Percentiles rank a stretch among this genome's conserved stretches.
These are phyloP conservation scores for Ganoderma boninense DNA, from an alignment of 1,284 basidiomycete species.

Conservation along the genomic window DNA sequence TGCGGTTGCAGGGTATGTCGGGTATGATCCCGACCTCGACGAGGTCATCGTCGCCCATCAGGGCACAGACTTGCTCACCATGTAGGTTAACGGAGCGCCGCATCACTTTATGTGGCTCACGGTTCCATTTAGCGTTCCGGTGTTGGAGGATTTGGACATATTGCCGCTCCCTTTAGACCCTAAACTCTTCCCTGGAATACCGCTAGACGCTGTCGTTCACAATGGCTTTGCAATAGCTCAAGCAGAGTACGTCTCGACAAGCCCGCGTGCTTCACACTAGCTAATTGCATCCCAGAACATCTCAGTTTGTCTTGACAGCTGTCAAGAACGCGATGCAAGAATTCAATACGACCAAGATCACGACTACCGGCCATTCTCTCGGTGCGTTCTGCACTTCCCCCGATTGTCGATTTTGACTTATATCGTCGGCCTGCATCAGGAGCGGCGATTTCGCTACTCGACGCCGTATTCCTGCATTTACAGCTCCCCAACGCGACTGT, in stretches of 20 bases:
- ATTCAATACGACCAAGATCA: constrained; percentile 42
- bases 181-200: constrained; percentile 63
- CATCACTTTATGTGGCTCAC: background rate
- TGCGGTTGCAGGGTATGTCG: constrained; percentile 49
- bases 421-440: constrained; percentile 31
- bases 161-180: constrained; percentile 36
- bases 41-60: constrained; percentile 63
- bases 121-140: constrained; percentile 34
- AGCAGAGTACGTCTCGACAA: constrained; percentile 46
- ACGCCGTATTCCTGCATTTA: constrained; percentile 53
- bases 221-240: constrained; percentile 63
- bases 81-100: constrained; percentile 44
- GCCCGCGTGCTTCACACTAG: background rate
- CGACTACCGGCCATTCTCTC: constrained; percentile 49
- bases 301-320: constrained; percentile 45
- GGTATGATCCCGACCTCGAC: constrained; percentile 50
- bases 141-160: constrained; percentile 44
- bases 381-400: constrained; percentile 34
- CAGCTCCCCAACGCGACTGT: constrained; percentile 50
- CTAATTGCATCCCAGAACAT: constrained; percentile 37
- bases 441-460: constrained; percentile 56
- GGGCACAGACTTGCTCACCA: constrained; percentile 54
- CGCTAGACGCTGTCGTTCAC: constrained; percentile 57
- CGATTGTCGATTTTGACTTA: constrained; percentile 29
- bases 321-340: constrained; percentile 42